These are phyloP conservation scores for Citrus maxima DNA, from an alignment of 345 rosid genomes.

Conservation along the genomic window DNA sequence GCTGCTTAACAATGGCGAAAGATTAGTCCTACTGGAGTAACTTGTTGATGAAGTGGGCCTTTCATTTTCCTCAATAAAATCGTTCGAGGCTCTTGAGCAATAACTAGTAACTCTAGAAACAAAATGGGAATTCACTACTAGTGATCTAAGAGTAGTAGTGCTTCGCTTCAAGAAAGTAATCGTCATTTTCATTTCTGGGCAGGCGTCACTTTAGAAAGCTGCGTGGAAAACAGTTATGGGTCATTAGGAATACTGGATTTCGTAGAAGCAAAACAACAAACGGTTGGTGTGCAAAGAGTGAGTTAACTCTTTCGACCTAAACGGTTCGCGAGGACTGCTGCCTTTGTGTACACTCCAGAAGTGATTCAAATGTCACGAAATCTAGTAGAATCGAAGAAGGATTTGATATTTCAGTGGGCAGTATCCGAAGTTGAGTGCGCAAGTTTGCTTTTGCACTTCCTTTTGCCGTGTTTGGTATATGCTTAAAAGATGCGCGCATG, in stretches of 20 bases:
- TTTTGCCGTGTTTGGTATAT: too few species aligned
- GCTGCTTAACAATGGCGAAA: constrained; percentile 35
- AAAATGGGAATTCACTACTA: constrained; percentile 10
- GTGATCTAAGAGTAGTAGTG: constrained; percentile 5
- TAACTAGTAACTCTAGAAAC: constrained; percentile 17
- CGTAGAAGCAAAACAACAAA: constrained; percentile 31
- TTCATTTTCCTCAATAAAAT: constrained; percentile 6
- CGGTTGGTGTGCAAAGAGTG: constrained; percentile 16
- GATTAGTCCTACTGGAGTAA: constrained; percentile 19
- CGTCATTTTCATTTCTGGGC: constrained; percentile 20
- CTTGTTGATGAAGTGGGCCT: constrained; percentile 3
- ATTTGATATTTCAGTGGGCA: too few species aligned
- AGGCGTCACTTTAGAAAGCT: neutral
- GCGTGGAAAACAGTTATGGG: neutral
- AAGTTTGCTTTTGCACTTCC: too few species aligned
- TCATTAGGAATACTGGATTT: neutral
- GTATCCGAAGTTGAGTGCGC: too few species aligned
- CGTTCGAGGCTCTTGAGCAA: constrained; percentile 25
- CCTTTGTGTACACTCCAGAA: too few species aligned
- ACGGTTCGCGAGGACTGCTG: too few species aligned
- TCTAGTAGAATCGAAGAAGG: neutral
- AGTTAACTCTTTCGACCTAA: neutral
- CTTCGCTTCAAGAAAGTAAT: constrained; percentile 23
- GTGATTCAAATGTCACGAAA: neutral
- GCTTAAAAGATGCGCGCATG: too few species aligned